phyloP scores from a whole-genome alignment of 805 yeast genomes.

The Geotrichum ghanense region DNA sequence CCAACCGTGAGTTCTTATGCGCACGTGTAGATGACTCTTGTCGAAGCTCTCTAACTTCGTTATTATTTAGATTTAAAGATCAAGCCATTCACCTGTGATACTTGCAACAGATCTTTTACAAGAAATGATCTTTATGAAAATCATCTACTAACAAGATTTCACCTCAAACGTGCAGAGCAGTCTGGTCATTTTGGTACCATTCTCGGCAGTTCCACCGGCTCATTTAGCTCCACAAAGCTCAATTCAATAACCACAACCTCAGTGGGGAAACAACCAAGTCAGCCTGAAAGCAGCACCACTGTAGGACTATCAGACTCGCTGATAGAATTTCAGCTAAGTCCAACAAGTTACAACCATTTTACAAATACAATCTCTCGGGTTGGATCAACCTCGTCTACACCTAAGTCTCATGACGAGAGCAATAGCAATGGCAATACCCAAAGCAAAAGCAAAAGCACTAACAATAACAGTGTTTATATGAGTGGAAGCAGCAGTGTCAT shows the following conservation, averaged over 20 bases:
- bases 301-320: constrained; percentile 2
- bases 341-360: neutral
- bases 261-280: too few species aligned
- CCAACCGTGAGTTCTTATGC: constrained; percentile 18
- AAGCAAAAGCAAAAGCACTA: too few species aligned
- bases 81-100: constrained; percentile 24
- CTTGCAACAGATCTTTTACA: constrained; percentile 25
- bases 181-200: neutral
- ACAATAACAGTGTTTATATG: too few species aligned
- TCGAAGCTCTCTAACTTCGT: neutral
- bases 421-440: too few species aligned
- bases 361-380: neutral
- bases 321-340: neutral
- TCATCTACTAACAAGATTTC: constrained; percentile 24
- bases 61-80: constrained; percentile 17
- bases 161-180: constrained; percentile 19
- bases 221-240: constrained; percentile 1
- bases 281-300: too few species aligned
- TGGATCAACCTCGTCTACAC: neutral
- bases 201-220: neutral
- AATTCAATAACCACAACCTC: neutral
- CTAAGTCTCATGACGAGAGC: too few species aligned
- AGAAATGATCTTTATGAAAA: constrained; percentile 26
- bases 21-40: neutral
- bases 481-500: too few species aligned